phyloP scores from a whole-genome alignment of 331 rosid species.

The Malus hybrid region DNA sequence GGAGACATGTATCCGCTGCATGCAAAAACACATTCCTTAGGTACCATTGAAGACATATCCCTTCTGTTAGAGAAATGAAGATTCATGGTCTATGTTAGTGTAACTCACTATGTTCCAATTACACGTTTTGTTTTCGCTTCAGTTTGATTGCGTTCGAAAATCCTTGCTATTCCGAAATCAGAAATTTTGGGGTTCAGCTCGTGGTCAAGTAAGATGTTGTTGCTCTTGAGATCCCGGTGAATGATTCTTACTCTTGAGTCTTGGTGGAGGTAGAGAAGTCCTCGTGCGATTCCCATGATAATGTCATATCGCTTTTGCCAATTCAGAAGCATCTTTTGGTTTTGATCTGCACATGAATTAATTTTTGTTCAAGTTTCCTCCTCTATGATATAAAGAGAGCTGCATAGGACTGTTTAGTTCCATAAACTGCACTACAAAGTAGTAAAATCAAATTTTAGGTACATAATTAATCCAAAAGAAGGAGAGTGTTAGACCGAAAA shows the following conservation, averaged over 20 bases:
- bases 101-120: slow-evolving; percentile 42
- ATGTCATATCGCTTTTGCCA: slow-evolving; percentile 10
- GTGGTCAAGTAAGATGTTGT: slow-evolving; percentile 7
- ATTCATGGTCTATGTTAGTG: neutral
- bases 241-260: slow-evolving; percentile 30
- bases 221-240: slow-evolving; percentile 17
- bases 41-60: too few species aligned
- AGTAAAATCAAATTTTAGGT: too few species aligned
- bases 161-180: slow-evolving; percentile 15
- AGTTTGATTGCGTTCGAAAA: slow-evolving; percentile 20
- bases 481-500: neutral
- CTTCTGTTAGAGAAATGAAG: neutral
- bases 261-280: slow-evolving; percentile 41
- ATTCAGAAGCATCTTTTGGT: neutral
- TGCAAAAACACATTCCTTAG: neutral
- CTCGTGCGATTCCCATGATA: slow-evolving; percentile 30
- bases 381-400: neutral
- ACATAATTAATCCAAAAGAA: neutral
- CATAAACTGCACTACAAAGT: neutral
- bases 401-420: neutral
- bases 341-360: slow-evolving; percentile 1
- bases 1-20: slow-evolving; percentile 31
- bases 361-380: too few species aligned
- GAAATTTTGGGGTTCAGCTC: slow-evolving; percentile 17
- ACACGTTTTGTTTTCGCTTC: slow-evolving; percentile 27